Evolutionary conservation across 352 stramenopile species (phyloP), one percentile per base, ranked within the genome.

Genomic region (Phytophthora sp.): DNA sequence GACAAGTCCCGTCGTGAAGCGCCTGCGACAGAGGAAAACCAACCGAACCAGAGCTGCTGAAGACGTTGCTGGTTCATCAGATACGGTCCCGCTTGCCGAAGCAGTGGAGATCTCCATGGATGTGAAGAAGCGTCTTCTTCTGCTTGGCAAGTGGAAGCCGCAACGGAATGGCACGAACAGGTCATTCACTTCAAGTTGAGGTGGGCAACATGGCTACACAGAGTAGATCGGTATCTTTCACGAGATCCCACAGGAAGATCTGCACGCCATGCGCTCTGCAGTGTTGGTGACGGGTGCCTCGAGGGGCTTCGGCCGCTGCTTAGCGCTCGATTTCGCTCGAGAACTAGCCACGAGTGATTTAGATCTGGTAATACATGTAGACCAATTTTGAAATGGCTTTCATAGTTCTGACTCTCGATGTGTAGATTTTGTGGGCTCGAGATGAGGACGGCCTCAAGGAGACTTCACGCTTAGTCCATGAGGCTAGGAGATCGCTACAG

Each of bases 211-310:
- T 61, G 49, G 57, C 49, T 66, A 54, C 57, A 52, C 23, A 39
- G 10, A 27, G 4, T 32, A 31, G n/a, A 38, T 15, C 1, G 6
- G 21, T 53, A 48, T 66, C 30, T 42, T 65, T 45, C 17, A 32
- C 6, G 37, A 43, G 37, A 43, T 13, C 34, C n/a, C n/a, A n/a
- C n/a, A n/a, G 4, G n/a, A 21, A 18, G 30, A 46, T 54, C 24
- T 54, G 7, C 4, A 37, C 28, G 21, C 41, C 23, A 84, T 79
- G 65, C 60, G 56, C 31, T 60, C 57, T 39, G 70, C 68, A 9
- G 76, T 93, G 15, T 41, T 96, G 27, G 57, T 95, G 34, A 95
- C 88, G 0, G 88, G 88, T 21, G 87, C 84, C n/a, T 92, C 80
- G 54, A 77, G 82, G 28, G 80, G 85, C 63, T 95, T 94, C 55